Evolutionary conservation across 805 yeast species (phyloP), one percentile per base, ranked within the genome.

Genomic region (Myxozyma mucilagina): DNA sequence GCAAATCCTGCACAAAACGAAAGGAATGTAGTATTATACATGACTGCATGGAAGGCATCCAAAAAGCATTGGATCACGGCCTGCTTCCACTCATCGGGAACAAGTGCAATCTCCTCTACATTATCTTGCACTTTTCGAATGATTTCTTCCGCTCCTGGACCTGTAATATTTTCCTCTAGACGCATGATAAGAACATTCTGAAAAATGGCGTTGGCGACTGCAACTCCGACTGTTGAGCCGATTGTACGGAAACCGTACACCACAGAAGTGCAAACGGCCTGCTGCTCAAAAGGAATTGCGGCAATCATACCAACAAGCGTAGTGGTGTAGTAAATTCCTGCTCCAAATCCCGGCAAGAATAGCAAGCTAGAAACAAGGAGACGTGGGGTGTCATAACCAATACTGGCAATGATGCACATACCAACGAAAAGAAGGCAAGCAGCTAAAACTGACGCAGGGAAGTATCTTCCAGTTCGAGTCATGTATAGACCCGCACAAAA

Each of bases 231-330:
- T 0, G 94, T 87, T 13, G 92, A 86, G 0, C 96, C 96, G 0
- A 90, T 86, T 7, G 94, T 85, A 69, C 96, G 80, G 76, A 88
- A 90, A 0, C 92, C 91, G 72, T 91, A 91, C 69, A 89, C 96
- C 59, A 92, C 88, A 0, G 96, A 87, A 0, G 97, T 91, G 3
- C 92, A 87, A 24, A 90, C 81, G 0, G 97, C 96, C 72, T 90
- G 96, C 68, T 79, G 81, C 57, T 81, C 79, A 24, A 77, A 71
- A 6, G 87, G 85, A 1, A 87, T 93, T 0, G 94, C 83, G 0
- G 94, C 85, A 55, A 90, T 86, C 74, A 90, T 78, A 0, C 96
- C 87, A 35, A 89, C 73, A 53, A 90, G 76, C 0, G 92, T 84
- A 1, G 87, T 83, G 0, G 96, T 89, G 64, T 89, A 78, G 72